These are phyloP conservation scores for Candida mattraensis DNA, from an alignment of 805 yeast species.

Conservation along the genomic window DNA sequence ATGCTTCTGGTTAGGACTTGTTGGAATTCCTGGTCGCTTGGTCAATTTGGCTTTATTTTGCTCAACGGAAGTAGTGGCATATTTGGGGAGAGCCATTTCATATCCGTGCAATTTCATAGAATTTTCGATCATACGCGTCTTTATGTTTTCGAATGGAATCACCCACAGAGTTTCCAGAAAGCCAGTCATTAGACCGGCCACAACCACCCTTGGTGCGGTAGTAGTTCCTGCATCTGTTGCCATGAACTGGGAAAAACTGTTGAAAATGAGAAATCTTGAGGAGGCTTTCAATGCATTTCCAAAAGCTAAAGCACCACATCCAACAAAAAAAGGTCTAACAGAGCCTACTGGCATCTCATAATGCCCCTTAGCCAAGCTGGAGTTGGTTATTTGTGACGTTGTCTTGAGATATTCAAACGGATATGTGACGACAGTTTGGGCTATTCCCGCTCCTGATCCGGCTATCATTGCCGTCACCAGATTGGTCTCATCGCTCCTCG, in stretches of 20 bases:
- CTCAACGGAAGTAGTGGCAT: constrained; percentile 11
- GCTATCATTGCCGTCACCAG: constrained; percentile 58
- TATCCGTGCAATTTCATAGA: constrained; percentile 38
- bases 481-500: constrained; percentile 35
- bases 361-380: constrained; percentile 30
- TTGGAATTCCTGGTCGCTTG: constrained; percentile 13
- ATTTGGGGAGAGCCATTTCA: constrained; percentile 23
- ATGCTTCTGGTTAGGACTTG: constrained; percentile 16
- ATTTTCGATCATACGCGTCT: constrained; percentile 77
- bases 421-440: constrained; percentile 62
- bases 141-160: constrained; percentile 88
- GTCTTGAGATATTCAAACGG: constrained; percentile 75
- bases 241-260: constrained; percentile 69
- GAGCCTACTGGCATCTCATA: constrained; percentile 36
- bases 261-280: constrained; percentile 72
- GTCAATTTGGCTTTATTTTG: constrained; percentile 19
- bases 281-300: constrained; percentile 76
- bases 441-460: constrained; percentile 62
- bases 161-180: constrained; percentile 77
- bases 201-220: constrained; percentile 75
- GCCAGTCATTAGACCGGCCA: constrained; percentile 85
- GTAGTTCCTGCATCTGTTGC: constrained; percentile 58
- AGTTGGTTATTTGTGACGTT: constrained; percentile 56
- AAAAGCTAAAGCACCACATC: constrained; percentile 71
- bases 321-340: constrained; percentile 42